Conservation (phyloP, 2,329 filamentous ascomycete species). For the Fusarium graminum region DNA sequence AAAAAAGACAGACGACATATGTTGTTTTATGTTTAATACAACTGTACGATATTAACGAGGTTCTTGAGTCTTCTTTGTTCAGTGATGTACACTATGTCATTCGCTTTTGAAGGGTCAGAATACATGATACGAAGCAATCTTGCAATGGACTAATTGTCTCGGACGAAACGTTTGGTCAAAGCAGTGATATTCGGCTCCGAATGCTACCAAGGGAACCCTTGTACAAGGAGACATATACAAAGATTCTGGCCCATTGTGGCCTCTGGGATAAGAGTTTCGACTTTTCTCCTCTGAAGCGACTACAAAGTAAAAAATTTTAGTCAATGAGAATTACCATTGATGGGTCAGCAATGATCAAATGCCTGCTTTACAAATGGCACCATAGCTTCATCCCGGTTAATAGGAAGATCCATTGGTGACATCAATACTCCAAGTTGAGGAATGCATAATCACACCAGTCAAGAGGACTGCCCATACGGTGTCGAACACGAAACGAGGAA, state of each 20-base stretch:
- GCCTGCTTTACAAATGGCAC: neutral
- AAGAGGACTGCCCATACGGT: too few relatives aligned
- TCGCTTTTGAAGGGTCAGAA: neutral
- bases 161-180: neutral
- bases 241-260: neutral
- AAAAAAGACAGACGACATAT: conserved; percentile 49
- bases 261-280: neutral
- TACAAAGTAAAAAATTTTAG: neutral
- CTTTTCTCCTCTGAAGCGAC: neutral
- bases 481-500: too few relatives aligned
- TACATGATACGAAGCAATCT: neutral
- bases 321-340: neutral
- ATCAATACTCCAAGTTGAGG: too few relatives aligned
- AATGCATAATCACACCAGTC: too few relatives aligned
- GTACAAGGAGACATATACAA: neutral
- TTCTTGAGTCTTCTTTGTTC: neutral
- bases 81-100: neutral
- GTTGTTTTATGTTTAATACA: conserved; percentile 50
- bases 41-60: conserved; percentile 48
- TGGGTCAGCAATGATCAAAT: neutral
- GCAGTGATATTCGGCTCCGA: neutral
- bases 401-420: neutral
- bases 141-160: too few relatives aligned
- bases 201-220: neutral
- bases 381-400: neutral